Base-by-base conservation (phyloP, 2,329 filamentous ascomycete species). In the Penicillium sp. region DNA sequence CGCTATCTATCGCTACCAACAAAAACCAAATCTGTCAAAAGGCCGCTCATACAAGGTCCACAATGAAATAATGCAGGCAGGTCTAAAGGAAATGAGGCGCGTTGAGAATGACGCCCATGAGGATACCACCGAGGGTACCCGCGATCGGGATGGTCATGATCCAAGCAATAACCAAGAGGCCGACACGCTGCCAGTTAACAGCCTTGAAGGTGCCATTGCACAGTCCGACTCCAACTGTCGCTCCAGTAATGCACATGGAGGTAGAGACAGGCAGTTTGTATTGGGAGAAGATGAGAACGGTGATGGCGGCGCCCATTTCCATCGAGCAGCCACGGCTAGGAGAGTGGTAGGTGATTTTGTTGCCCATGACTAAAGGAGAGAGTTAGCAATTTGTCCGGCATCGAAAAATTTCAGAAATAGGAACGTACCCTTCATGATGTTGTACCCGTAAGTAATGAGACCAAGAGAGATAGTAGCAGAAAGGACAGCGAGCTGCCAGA, bases 231-330 rank as follows among this genome's bases (percentile, higher is more conserved):
- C 90, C 90, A 50, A 92, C 88, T 0, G 89, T 92, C 26, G 90
- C 90, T 58, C 90, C 90, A 15, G 90, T 92, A 75, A 93, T 92
- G 76, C 90, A 93, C 90, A 90, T 90, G 19, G 87, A 88, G 2
- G 89, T 93, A 0, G 90, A 92, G 29, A 93, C 90, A 41, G 90
- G 90, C 0, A 93, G 87, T 1, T 85, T 86, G 82, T 84, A 91
- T 73, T 91, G 90, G 0, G 89, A 91, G 82, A 91, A 91, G 74
- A 93, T 77, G 29, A 92, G 85, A 63, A 92, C 86, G 13, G 90
- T 92, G 68, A 93, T 87, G 67, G 90, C 89, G 49, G 90, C 90
- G 49, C 90, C 90, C 85, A 93, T 86, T 75, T 93, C 90, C 90
- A 93, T 93, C 56, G 89, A 91, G 69, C 81, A 91, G 57, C 76